Evolutionary conservation across 768 basidiomycete genomes (phyloP), one percentile per base, ranked within the genome.

Genomic region (Mycena olivaceomarginata): DNA sequence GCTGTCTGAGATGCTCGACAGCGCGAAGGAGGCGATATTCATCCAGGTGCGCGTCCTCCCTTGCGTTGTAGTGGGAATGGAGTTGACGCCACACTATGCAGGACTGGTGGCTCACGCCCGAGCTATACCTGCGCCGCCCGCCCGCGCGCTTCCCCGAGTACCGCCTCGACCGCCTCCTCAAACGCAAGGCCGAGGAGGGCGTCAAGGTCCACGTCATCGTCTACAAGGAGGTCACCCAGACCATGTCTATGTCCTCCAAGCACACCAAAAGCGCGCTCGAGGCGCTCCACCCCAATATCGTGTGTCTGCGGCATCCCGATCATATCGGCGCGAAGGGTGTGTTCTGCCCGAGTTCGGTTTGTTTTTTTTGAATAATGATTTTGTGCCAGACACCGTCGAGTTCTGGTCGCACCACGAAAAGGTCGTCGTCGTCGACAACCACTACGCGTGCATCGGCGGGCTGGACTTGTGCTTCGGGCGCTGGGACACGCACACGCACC

Each of bases 331-430:
- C 93, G 64, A 95, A 95, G 87, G 89, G 93, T 93, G 70, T 40
- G 87, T 56, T 25, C 43, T 22, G 22, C 39, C 20, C 41, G 18
- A 41, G 6, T 46, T 12, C n/a, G 10, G 43, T 67, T 37, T 60
- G 16, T 15, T 45, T 31, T 45, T 1, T 51, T 16, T 15, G 51
- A 20, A 51, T 51, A 31, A 31, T 31, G 4, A 31, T 31, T 31
- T 31, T 20, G 51, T 8, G 7, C 15, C 75, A 94, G 95, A 97
- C 81, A 90, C 91, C 69, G 91, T 96, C 78, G 91, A 96, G 81
- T 95, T 96, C 84, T 98, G 97, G 97, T 94, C 93, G 39, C 97
- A 98, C 82, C 97, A 98, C 84, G 97, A 98, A 84, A 98, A 98
- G 89, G 92, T 97, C 60, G 95, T 97, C 25, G 91, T 97, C 37